These are phyloP conservation scores for Sungouiozyma intestinalis DNA, from an alignment of 805 yeast species.

Conservation along the genomic window DNA sequence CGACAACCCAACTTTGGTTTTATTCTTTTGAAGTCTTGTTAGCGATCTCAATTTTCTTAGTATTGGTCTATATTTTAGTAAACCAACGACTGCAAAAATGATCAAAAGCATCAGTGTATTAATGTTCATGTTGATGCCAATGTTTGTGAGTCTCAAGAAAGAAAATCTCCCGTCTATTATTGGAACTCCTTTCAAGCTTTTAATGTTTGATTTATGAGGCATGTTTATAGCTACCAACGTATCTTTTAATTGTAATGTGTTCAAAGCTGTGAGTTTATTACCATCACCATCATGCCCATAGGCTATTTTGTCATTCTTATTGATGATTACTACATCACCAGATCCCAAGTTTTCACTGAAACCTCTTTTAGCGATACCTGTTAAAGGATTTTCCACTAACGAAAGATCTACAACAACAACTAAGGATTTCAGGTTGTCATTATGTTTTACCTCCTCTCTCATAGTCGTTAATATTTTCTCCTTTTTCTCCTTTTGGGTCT, in stretches of 20 bases:
- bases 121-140: not conserved
- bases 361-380: not conserved
- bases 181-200: not conserved
- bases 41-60: not conserved
- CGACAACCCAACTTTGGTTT: not conserved
- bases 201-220: conserved; percentile 13
- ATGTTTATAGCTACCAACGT: conserved; percentile 32
- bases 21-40: not conserved
- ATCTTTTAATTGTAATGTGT: conserved; percentile 28
- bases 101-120: too few species aligned
- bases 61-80: not conserved
- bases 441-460: conserved; percentile 39
- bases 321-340: conserved; percentile 52
- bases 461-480: conserved; percentile 37
- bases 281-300: conserved; percentile 32
- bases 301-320: conserved; percentile 27
- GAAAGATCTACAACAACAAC: conserved; percentile 44
- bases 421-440: conserved; percentile 33
- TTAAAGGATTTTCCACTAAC: conserved; percentile 26
- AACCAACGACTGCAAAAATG: not conserved
- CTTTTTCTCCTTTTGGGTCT: conserved; percentile 34
- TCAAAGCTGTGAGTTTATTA: conserved; percentile 26
- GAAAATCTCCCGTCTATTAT: not conserved
- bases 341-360: conserved; percentile 21
- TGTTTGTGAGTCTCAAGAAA: not conserved